These are phyloP conservation scores for Dictyostelium citrinum DNA, from an alignment of 78 protist species.

Conservation along the genomic window DNA sequence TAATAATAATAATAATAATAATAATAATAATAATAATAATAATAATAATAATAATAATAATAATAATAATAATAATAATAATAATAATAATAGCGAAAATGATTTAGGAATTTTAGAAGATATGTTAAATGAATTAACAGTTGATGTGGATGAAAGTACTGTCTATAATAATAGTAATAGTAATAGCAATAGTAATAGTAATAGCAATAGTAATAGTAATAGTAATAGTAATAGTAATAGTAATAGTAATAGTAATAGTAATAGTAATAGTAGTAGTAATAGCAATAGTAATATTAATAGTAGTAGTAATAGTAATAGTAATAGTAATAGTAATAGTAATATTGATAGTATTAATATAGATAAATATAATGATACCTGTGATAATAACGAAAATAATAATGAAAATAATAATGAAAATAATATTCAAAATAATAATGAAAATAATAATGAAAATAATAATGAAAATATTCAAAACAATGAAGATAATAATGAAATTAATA, in stretches of 20 bases:
- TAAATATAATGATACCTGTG: not conserved
- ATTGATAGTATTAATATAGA: not conserved
- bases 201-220: not conserved
- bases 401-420: not conserved
- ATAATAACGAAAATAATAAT: not conserved
- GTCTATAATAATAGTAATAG: not conserved
- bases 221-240: not conserved
- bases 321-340: not conserved
- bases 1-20: not conserved
- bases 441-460: not conserved
- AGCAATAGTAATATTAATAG: not conserved
- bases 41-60: not conserved
- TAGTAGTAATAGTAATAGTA: not conserved
- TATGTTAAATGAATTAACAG: not conserved
- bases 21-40: not conserved
- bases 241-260: not conserved
- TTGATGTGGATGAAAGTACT: not conserved
- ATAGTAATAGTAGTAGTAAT: not conserved
- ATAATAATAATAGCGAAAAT: not conserved
- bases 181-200: not conserved
- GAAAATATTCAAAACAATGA: not conserved
- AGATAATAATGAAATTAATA: not conserved
- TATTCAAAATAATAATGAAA: not conserved
- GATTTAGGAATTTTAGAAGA: not conserved
- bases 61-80: not conserved